Evolutionary conservation across 2,329 filamentous ascomycete species (phyloP).

Genomic region (Penicillium sp.): DNA sequence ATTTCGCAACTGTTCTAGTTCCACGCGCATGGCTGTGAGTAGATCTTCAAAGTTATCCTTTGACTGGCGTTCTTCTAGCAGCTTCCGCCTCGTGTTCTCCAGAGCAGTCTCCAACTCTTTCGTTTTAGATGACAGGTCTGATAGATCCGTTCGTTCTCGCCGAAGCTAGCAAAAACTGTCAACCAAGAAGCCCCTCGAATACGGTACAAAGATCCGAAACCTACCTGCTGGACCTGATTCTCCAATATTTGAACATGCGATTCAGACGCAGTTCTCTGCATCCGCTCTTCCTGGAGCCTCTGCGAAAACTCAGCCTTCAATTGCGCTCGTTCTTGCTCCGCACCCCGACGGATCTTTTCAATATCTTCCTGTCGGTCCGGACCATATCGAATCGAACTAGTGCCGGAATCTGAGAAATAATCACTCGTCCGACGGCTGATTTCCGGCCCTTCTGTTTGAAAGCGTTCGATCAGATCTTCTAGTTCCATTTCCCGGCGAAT

Average conservation of each 20-base stretch:
- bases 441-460: constrained; percentile 75
- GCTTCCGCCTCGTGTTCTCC: constrained; percentile 80
- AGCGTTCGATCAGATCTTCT: constrained; percentile 87
- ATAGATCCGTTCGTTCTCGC: constrained; percentile 61
- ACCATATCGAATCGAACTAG: constrained; percentile 79
- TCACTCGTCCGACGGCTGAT: constrained; percentile 83
- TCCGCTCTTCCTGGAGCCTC: constrained; percentile 86
- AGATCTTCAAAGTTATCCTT: constrained; percentile 96
- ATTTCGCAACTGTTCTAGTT: constrained; percentile 80
- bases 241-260: constrained; percentile 83
- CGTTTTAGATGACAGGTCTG: constrained; percentile 61
- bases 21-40: constrained; percentile 78
- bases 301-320: constrained; percentile 82
- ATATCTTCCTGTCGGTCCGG: constrained; percentile 72
- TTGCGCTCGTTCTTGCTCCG: constrained; percentile 89
- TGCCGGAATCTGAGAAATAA: constrained; percentile 96
- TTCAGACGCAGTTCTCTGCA: constrained; percentile 76
- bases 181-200: background rate
- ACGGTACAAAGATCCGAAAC: constrained; percentile 17
- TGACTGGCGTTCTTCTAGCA: constrained; percentile 82
- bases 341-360: constrained; percentile 78
- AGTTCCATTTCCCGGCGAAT: constrained; percentile 96
- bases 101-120: constrained; percentile 80
- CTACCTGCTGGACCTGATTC: constrained; percentile 72
- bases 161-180: constrained; percentile 40